Evolutionary conservation across 1,139 yeast genomes (phyloP).

Genomic region (Candida sp.): DNA sequence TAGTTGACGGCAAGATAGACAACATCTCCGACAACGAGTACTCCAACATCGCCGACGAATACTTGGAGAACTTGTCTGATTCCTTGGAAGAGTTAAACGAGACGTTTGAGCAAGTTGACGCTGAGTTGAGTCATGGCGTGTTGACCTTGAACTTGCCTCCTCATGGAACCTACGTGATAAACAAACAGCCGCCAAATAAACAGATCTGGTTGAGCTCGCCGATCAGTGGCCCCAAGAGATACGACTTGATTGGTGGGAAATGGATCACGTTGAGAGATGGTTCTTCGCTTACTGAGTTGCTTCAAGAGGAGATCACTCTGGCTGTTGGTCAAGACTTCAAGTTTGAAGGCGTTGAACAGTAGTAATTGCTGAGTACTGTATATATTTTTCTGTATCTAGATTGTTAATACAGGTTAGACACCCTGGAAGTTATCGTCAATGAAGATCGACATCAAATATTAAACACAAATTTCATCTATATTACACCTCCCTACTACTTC

Average conservation of each 20-base stretch:
- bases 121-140: conserved; percentile 87
- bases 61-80: conserved; percentile 67
- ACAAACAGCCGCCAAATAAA: conserved; percentile 93
- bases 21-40: conserved; percentile 53
- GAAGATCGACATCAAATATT: too few relatives aligned
- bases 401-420: too few relatives aligned
- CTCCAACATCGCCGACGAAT: conserved; percentile 60
- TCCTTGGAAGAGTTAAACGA: conserved; percentile 69
- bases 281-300: conserved; percentile 46
- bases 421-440: too few relatives aligned
- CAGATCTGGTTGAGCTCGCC: conserved; percentile 96
- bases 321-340: conserved; percentile 36
- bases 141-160: conserved; percentile 70
- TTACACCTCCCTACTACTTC: too few relatives aligned
- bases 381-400: too few relatives aligned
- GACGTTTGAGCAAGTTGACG: conserved; percentile 62
- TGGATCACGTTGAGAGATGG: conserved; percentile 71
- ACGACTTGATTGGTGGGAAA: conserved; percentile 57
- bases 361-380: too few relatives aligned
- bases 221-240: conserved; percentile 84
- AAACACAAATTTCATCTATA: too few relatives aligned
- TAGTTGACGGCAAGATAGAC: conserved; percentile 54
- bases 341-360: conserved; percentile 22
- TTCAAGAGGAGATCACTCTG: conserved; percentile 50
- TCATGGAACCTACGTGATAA: conserved; percentile 83